phyloP scores from a whole-genome alignment of 495 filamentous ascomycete species.

The Hamigera avellanea region DNA sequence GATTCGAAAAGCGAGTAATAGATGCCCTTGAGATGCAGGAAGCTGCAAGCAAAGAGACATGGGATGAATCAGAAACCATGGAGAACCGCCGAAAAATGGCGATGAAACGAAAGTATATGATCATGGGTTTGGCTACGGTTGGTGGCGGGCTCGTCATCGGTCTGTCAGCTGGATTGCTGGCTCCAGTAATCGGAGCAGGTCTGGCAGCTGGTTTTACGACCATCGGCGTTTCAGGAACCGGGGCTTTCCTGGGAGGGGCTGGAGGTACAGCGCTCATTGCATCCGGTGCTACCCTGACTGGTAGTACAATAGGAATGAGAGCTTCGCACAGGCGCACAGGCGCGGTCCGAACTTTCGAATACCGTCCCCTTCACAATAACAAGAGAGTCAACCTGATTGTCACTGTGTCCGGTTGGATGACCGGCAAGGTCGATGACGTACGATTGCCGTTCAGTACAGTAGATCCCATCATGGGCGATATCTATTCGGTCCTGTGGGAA shows the following conservation, averaged over 20 bases:
- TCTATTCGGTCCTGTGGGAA: conserved; percentile 97
- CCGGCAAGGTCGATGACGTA: conserved; percentile 92
- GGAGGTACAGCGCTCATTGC: conserved; percentile 93
- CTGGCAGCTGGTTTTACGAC: conserved; percentile 91
- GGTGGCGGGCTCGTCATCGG: conserved; percentile 94
- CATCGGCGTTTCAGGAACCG: conserved; percentile 83
- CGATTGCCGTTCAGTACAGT: conserved; percentile 91
- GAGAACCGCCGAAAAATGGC: conserved; percentile 72
- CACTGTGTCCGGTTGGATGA: conserved; percentile 97
- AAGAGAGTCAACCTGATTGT: conserved; percentile 95
- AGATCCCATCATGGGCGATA: conserved; percentile 94
- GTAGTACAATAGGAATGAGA: conserved; percentile 70
- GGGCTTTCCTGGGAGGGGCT: conserved; percentile 79
- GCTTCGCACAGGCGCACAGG: conserved; percentile 82
- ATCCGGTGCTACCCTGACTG: conserved; percentile 75
- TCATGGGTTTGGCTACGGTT: conserved; percentile 96
- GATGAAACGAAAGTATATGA: conserved; percentile 69
- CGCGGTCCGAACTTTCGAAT: conserved; percentile 92
- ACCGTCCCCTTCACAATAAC: conserved; percentile 91
- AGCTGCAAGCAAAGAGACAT: conserved; percentile 82
- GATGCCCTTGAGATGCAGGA: conserved; percentile 98
- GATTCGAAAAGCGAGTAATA: conserved; percentile 95
- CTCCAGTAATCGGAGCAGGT: conserved; percentile 89
- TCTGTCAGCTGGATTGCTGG: conserved; percentile 80
- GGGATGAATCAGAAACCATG: conserved; percentile 95